Base-by-base conservation (phyloP, 371 early-diverging fungal genomes). In the Apophysomyces variabilis region DNA sequence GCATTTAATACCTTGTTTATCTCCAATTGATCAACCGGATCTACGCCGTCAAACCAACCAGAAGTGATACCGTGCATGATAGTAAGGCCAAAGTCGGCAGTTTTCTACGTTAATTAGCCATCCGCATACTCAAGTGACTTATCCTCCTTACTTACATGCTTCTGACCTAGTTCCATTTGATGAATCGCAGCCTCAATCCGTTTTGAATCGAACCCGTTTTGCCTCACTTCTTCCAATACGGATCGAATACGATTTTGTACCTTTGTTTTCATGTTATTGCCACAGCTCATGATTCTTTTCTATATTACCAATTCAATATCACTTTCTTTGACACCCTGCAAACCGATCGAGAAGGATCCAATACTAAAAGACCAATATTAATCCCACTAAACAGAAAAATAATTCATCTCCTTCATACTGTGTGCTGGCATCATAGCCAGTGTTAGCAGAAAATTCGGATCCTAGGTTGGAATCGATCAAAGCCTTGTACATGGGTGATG, bases 401-500 rank as follows among this genome's bases (percentile, higher is more conserved):
- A 26, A 26, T 2, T n/a, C 32, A 64, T 64, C 3, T 11, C 7
- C 36, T 3, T 2, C 61, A 58, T 76, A 86, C 86, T 75, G 81
- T 38, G 88, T 86, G 62, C 85, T 88, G 26, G 83, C 77, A 70
- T 93, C 92, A 68, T 94, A 96, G 11, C 98, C 98, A 7, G 94
- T 95, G 63, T 90, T 93, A 8, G 94, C 85, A 43, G 93, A 90
- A 78, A 93, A 98, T 63, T 96, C 98, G 0, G 93, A 86, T 13
- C 96, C 97, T n/a, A 98, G 73, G 50, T 93, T 91, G 43, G 93
- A 86, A 71, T 96, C 96, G 50, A 98, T 95, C 72, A 98, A 82
- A n/a, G 94, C 93, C 75, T 95, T 85, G 76, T 95, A 94, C 93
- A 98, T 92, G 12, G 98, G 98, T 11, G 96, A 89, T 14, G 96